phyloP scores from a whole-genome alignment of 2,329 filamentous ascomycete genomes.

The Aspergillus novofumigatus region DNA sequence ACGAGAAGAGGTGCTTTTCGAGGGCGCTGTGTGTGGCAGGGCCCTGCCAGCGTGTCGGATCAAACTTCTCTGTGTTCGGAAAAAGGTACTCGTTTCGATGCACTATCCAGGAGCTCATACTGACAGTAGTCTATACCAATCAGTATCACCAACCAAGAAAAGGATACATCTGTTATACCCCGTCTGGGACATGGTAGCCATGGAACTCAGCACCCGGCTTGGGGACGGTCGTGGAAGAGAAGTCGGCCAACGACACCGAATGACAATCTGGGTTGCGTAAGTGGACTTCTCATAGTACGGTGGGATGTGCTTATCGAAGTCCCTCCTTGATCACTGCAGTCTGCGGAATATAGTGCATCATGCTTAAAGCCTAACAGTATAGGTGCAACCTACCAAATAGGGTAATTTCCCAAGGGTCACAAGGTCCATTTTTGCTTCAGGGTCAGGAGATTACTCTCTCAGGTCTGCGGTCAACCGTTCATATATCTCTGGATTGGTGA shows the following conservation, averaged over 20 bases:
- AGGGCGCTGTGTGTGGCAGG: conserved; percentile 8
- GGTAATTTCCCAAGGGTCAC: conserved; percentile 29
- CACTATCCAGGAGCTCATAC: conserved; percentile 33
- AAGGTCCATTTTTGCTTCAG: conserved; percentile 21
- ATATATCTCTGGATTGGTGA: conserved; percentile 25
- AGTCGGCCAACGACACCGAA: conserved; percentile 22
- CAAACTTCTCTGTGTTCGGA: conserved; percentile 30
- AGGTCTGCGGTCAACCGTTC: conserved; percentile 25
- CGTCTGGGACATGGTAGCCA: conserved; percentile 28
- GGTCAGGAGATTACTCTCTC: conserved; percentile 26
- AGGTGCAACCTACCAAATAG: conserved; percentile 26
- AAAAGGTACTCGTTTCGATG: conserved; percentile 32
- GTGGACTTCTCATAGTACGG: no score
- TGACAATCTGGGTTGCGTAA: conserved; percentile 7
- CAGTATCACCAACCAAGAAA: neutral
- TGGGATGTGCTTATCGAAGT: neutral
- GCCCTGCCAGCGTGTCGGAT: conserved; percentile 34
- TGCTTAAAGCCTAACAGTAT: neutral
- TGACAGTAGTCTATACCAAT: conserved; percentile 18
- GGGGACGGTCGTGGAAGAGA: conserved; percentile 28
- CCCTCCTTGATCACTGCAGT: conserved; percentile 35
- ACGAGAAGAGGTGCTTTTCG: conserved; percentile 35
- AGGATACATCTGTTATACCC: conserved; percentile 16
- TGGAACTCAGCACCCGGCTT: conserved; percentile 27
- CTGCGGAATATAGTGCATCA: conserved; percentile 9